Percentiles rank a stretch among this genome's conserved stretches.
Conservation (phyloP, 345 rosid genomes). For the Euphorbia peplus region DNA sequence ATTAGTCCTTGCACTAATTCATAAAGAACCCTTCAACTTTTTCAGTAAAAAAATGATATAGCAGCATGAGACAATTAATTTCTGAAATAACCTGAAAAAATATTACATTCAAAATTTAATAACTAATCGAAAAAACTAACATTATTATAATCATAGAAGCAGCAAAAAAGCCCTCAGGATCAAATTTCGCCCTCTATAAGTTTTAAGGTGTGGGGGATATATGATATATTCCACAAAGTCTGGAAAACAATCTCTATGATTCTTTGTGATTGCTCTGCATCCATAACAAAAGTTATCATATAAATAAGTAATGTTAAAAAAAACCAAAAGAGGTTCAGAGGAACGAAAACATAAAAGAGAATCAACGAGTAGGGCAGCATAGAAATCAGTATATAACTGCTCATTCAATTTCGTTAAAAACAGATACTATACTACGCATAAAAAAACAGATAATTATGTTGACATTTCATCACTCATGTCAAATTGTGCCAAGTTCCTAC, state of each 20-base stretch:
- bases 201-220: background rate
- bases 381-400: background rate
- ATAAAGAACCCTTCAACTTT: too few species aligned
- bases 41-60: too few species aligned
- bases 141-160: background rate
- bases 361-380: background rate
- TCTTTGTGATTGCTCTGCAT: background rate
- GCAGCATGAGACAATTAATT: too few species aligned
- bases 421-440: too few species aligned
- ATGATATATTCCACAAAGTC: too few species aligned
- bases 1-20: too few species aligned
- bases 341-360: background rate
- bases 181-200: background rate
- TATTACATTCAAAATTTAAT: background rate
- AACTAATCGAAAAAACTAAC: background rate
- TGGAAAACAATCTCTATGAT: background rate
- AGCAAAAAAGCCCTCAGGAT: background rate
- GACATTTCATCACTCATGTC: too few species aligned
- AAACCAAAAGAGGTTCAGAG: background rate
- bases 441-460: too few species aligned
- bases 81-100: too few species aligned
- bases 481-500: too few species aligned
- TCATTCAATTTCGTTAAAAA: too few species aligned
- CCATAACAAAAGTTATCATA: background rate
- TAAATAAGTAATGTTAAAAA: background rate